phyloP scores from a whole-genome alignment of 805 yeast species.

The Teunomyces aglyptinius region DNA sequence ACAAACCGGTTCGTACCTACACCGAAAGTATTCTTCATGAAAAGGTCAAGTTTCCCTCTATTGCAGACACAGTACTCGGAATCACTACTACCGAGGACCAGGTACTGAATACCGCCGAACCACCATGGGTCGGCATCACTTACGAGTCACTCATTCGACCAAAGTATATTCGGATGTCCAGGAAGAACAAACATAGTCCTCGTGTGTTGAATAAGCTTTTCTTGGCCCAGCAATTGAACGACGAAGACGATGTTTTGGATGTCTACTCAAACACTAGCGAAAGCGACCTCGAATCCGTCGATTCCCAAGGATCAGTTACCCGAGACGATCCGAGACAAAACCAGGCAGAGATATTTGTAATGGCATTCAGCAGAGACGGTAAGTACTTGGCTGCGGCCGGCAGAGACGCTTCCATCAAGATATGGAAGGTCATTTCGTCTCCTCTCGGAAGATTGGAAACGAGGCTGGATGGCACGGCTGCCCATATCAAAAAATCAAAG shows the following conservation, averaged over 20 bases:
- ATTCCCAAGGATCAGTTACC: conserved; percentile 3
- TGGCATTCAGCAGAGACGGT: conserved; percentile 78
- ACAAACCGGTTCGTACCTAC: not conserved
- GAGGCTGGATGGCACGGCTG: conserved; percentile 6
- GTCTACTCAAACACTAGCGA: conserved; percentile 10
- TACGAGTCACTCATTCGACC: conserved; percentile 49
- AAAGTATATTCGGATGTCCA: conserved; percentile 51
- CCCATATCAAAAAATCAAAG: conserved; percentile 17
- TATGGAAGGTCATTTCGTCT: conserved; percentile 80
- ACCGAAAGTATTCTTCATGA: conserved; percentile 13
- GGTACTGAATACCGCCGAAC: conserved; percentile 11
- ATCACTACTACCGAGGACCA: conserved; percentile 3
- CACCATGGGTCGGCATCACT: conserved; percentile 34
- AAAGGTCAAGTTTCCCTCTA: conserved; percentile 15
- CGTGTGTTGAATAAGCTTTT: conserved; percentile 51
- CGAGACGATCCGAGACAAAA: conserved; percentile 7
- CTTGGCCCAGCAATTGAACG: conserved; percentile 61
- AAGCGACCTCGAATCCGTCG: conserved; percentile 4
- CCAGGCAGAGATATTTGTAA: conserved; percentile 61
- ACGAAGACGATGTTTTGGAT: conserved; percentile 6
- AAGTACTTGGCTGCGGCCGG: conserved; percentile 83
- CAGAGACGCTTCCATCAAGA: conserved; percentile 60
- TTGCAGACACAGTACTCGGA: not conserved
- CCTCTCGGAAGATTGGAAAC: conserved; percentile 62
- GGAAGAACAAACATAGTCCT: conserved; percentile 46